These are phyloP conservation scores for Asterionellopsis glacialis DNA, from an alignment of 108 stramenopile genomes.

Conservation along the genomic window DNA sequence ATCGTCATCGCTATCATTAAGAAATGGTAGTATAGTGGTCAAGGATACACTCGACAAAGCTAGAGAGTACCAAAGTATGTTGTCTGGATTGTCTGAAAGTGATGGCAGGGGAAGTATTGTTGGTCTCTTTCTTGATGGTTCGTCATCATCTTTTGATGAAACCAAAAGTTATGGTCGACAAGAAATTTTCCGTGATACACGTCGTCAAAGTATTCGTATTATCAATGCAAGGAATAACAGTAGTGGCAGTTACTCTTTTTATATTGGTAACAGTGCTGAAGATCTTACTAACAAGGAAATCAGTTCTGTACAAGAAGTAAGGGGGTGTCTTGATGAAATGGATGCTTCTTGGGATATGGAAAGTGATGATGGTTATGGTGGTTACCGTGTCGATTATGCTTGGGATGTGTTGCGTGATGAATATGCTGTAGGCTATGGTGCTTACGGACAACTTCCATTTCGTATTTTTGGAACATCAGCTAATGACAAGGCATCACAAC, in stretches of 20 bases:
- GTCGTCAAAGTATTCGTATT: no score
- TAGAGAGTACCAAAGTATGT: not conserved
- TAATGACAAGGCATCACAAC: slow-evolving; percentile 44
- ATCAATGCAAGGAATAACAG: no score
- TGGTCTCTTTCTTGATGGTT: no score
- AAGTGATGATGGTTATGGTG: slow-evolving; percentile 25
- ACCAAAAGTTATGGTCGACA: no score
- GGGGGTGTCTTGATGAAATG: not conserved
- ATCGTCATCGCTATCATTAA: no score
- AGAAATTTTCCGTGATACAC: no score
- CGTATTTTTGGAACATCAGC: slow-evolving; percentile 64
- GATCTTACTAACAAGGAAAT: not conserved
- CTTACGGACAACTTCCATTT: slow-evolving; percentile 58
- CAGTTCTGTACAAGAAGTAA: not conserved
- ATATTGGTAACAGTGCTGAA: not conserved
- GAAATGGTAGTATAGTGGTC: no score
- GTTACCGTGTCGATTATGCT: slow-evolving; percentile 44
- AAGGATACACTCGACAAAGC: not conserved
- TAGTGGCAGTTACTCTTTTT: no score
- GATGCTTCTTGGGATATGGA: slow-evolving; percentile 22
- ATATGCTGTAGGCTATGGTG: slow-evolving; percentile 70
- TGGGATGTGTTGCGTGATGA: slow-evolving; percentile 76
- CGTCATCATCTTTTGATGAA: no score
- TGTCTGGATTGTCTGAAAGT: not conserved
- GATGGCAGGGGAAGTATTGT: no score